These are phyloP conservation scores for Nissolia schottii DNA, from an alignment of 306 rosid species.

Conservation along the genomic window DNA sequence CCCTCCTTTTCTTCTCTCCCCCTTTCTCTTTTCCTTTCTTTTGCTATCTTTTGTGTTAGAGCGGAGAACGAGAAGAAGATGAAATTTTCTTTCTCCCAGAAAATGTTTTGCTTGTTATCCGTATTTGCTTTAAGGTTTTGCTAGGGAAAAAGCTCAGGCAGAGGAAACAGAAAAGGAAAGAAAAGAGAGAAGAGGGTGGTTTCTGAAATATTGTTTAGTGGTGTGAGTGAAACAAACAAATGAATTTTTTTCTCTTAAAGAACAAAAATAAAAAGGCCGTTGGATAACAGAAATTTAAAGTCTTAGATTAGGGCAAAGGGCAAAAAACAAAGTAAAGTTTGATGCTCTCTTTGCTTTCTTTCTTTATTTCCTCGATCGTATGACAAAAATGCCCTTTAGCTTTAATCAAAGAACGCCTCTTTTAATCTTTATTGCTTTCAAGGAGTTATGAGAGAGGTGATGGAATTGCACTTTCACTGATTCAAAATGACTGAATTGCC, in stretches of 20 bases:
- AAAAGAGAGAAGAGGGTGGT: constrained; percentile 29
- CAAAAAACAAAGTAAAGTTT: constrained; percentile 37
- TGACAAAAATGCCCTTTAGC: constrained; percentile 86
- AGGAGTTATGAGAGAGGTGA: constrained; percentile 41
- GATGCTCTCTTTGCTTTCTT: too few relatives aligned
- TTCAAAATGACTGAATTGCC: constrained; percentile 52
- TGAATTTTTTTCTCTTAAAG: neutral
- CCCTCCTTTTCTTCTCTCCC: constrained; percentile 43
- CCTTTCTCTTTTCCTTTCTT: constrained; percentile 33
- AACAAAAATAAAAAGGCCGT: constrained; percentile 43
- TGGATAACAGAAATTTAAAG: constrained; percentile 80
- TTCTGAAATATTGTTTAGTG: constrained; percentile 21
- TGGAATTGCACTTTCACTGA: constrained; percentile 60
- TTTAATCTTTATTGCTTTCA: constrained; percentile 73
- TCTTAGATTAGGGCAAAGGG: constrained; percentile 43
- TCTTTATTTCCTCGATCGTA: constrained; percentile 37
- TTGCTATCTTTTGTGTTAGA: constrained; percentile 41
- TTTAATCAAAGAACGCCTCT: constrained; percentile 66
- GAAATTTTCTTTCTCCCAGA: constrained; percentile 47
- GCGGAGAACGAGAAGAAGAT: constrained; percentile 35
- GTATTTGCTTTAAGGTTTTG: constrained; percentile 45
- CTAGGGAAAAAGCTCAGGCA: constrained; percentile 46
- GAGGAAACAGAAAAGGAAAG: constrained; percentile 28
- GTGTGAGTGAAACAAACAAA: neutral
- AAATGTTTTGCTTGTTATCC: constrained; percentile 31